Percentiles rank a stretch among this genome's conserved stretches.
These are phyloP conservation scores for Margaritispora aquatica DNA, from an alignment of 495 filamentous ascomycete species.

Conservation along the genomic window DNA sequence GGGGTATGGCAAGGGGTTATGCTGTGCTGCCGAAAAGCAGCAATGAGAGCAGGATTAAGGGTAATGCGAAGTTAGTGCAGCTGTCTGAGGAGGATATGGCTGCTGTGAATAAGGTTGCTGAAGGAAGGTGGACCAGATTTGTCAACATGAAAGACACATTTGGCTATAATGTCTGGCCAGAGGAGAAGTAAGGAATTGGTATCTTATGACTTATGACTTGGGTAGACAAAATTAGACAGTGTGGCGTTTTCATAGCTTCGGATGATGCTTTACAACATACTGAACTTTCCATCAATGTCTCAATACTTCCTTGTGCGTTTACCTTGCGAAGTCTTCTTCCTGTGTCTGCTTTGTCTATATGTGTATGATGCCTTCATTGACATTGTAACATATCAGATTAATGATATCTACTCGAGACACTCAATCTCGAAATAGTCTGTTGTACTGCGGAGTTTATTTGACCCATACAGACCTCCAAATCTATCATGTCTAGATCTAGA, in stretches of 20 bases:
- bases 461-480: too few relatives aligned
- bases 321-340: too few relatives aligned
- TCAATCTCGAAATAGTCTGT: too few relatives aligned
- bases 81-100: slow-evolving; percentile 28
- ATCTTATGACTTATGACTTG: not conserved
- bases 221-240: not conserved
- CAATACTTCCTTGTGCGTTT: too few relatives aligned
- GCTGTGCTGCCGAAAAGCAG: slow-evolving; percentile 45
- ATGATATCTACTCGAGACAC: too few relatives aligned
- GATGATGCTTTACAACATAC: not conserved
- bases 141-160: slow-evolving; percentile 70
- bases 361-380: too few relatives aligned
- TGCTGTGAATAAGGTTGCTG: slow-evolving; percentile 53
- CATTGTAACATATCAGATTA: too few relatives aligned
- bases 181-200: slow-evolving; percentile 4
- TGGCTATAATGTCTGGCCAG: slow-evolving; percentile 25
- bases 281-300: too few relatives aligned
- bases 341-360: too few relatives aligned
- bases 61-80: slow-evolving; percentile 29
- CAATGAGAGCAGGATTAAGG: slow-evolving; percentile 37
- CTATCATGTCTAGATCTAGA: not conserved
- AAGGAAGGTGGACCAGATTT: slow-evolving; percentile 58
- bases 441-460: too few relatives aligned
- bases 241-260: not conserved
- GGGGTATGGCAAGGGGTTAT: slow-evolving; percentile 44